phyloP scores from a whole-genome alignment of 805 yeast species.

The Candida vartiovaarae region DNA sequence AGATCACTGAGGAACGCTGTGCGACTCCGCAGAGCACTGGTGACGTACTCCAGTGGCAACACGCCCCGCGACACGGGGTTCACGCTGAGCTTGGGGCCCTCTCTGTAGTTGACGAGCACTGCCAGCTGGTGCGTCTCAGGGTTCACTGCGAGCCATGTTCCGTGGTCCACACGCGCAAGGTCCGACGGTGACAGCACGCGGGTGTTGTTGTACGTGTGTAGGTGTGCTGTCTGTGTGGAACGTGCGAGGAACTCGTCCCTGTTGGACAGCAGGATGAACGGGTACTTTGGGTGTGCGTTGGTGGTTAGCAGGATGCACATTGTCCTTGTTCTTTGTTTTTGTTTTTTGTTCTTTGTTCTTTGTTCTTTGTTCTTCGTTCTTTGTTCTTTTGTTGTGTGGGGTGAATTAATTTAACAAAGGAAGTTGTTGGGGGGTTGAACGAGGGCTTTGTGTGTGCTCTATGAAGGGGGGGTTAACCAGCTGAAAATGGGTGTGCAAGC shows the following conservation, averaged over 20 bases:
- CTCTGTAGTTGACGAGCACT: slow-evolving; percentile 70
- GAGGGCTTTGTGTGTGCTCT: too few relatives aligned
- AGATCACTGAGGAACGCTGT: slow-evolving; percentile 19
- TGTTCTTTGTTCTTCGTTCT: too few relatives aligned
- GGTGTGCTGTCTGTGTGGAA: slow-evolving; percentile 54
- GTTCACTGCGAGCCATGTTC: slow-evolving; percentile 87
- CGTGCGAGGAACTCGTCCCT: slow-evolving; percentile 81
- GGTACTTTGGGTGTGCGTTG: slow-evolving; percentile 62
- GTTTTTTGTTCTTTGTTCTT: too few relatives aligned
- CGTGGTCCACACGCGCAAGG: slow-evolving; percentile 63
- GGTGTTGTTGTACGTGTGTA: slow-evolving; percentile 27
- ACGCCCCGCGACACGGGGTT: slow-evolving; percentile 37
- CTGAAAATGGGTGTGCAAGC: too few relatives aligned
- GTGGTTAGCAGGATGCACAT: slow-evolving; percentile 82
- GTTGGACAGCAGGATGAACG: slow-evolving; percentile 71
- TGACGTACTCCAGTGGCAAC: slow-evolving; percentile 34
- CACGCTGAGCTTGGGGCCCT: slow-evolving; percentile 26
- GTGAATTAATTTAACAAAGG: too few relatives aligned
- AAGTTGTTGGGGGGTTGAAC: too few relatives aligned
- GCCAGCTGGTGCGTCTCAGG: slow-evolving; percentile 50
- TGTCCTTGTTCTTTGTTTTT: too few relatives aligned
- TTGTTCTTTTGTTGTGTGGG: too few relatives aligned
- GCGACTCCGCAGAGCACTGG: slow-evolving; percentile 16
- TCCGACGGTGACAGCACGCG: slow-evolving; percentile 64
- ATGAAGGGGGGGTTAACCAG: too few relatives aligned